phyloP scores from a whole-genome alignment of 352 stramenopile genomes.

The Blastocystis sp. region DNA sequence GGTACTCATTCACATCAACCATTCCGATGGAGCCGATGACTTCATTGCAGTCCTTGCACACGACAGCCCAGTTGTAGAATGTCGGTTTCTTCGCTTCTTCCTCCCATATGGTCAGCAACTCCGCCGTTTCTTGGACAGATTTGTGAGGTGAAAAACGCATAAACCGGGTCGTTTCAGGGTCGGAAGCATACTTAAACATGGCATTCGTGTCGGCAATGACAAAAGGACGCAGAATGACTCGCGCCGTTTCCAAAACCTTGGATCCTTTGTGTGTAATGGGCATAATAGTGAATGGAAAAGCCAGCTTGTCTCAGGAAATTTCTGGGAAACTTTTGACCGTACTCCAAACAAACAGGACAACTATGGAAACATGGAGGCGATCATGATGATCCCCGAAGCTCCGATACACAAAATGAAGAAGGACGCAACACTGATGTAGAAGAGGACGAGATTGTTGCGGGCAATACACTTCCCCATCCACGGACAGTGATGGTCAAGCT shows the following conservation, averaged over 20 bases:
- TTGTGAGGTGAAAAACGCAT: constrained; percentile 45
- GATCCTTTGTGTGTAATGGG: not conserved
- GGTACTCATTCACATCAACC: constrained; percentile 17
- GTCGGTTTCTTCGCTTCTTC: not conserved
- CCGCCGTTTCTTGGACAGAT: constrained; percentile 4
- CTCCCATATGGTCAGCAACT: not conserved
- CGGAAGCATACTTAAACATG: constrained; percentile 52
- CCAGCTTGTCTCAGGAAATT: constrained; percentile 35
- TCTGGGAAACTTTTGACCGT: not conserved
- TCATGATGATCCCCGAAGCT: not conserved
- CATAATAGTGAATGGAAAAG: constrained; percentile 3
- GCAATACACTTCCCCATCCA: constrained; percentile 54
- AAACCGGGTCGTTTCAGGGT: constrained; percentile 33
- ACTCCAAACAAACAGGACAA: not conserved
- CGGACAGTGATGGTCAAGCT: constrained; percentile 53
- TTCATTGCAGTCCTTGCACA: constrained; percentile 49
- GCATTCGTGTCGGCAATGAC: not conserved
- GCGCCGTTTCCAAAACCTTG: not conserved
- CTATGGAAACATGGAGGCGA: not conserved
- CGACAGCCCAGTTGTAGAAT: constrained; percentile 43
- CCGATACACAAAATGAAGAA: not conserved
- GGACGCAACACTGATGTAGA: constrained; percentile 18
- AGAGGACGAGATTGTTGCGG: constrained; percentile 18
- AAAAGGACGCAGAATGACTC: constrained; percentile 41
- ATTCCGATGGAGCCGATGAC: constrained; percentile 43